Conservation (phyloP, 129 eudicot species). For the Flaveria trinervia region DNA sequence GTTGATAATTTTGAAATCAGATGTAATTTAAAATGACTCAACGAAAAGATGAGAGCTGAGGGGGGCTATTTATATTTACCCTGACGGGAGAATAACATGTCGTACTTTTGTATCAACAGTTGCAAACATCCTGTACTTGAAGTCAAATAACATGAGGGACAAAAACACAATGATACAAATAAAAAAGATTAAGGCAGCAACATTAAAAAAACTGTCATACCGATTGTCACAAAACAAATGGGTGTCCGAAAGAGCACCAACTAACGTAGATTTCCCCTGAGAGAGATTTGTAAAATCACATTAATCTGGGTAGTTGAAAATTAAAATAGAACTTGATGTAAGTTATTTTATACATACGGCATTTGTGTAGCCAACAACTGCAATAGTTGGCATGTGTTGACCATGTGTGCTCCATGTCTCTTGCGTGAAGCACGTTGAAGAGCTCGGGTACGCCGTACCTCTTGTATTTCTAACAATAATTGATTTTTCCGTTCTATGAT, state of each 20-base stretch:
- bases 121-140: conserved; percentile 80
- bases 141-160: not conserved
- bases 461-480: conserved; percentile 73
- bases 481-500: conserved; percentile 76
- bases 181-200: not conserved
- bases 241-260: conserved; percentile 74
- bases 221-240: conserved; percentile 86
- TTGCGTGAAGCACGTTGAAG: conserved; percentile 90
- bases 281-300: conserved; percentile 6
- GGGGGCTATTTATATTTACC: conserved; percentile 56
- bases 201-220: conserved; percentile 34
- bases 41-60: not conserved
- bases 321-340: not conserved
- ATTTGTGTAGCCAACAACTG: conserved; percentile 98
- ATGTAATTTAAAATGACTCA: not conserved
- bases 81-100: conserved; percentile 90
- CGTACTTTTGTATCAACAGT: conserved; percentile 91
- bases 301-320: not conserved
- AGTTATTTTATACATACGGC: conserved; percentile 54
- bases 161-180: not conserved
- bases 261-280: conserved; percentile 96
- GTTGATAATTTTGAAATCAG: not conserved
- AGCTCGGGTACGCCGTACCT: conserved; percentile 96
- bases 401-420: conserved; percentile 63
- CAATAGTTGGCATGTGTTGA: conserved; percentile 80